Conservation (phyloP, 768 basidiomycete species). For the Rhizopogon vinicolor region DNA sequence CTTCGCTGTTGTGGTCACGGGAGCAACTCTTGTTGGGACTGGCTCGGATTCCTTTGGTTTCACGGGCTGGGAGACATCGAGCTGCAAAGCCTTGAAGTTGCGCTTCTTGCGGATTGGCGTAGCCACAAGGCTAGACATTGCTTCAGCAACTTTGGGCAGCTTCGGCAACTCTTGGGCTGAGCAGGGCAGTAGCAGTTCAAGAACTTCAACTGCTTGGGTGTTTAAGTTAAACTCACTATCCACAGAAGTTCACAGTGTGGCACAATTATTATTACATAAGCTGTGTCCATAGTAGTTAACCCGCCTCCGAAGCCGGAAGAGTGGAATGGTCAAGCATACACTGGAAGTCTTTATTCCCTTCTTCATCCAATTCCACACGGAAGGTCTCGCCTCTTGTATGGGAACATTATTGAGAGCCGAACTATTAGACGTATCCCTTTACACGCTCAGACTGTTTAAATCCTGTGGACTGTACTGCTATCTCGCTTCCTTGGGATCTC, state of each 20-base stretch:
- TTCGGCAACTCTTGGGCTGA: neutral
- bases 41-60: conserved; percentile 37
- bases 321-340: too few species aligned
- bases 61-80: conserved; percentile 49
- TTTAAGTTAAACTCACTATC: neutral
- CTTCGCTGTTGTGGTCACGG: conserved; percentile 31
- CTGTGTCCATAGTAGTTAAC: too few species aligned
- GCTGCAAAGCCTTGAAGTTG: conserved; percentile 84
- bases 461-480: too few species aligned
- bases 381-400: too few species aligned
- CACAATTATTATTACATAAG: neutral
- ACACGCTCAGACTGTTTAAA: too few species aligned
- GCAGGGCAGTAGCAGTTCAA: neutral
- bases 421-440: too few species aligned
- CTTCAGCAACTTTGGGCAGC: conserved; percentile 1
- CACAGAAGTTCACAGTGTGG: neutral
- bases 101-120: conserved; percentile 84
- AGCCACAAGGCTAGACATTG: conserved; percentile 32
- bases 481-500: too few species aligned
- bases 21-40: conserved; percentile 45
- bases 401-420: too few species aligned
- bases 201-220: neutral
- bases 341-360: too few species aligned
- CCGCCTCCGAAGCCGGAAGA: too few species aligned
- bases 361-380: too few species aligned